phyloP scores from a whole-genome alignment of 1,284 basidiomycete species.

The Ustilago sp. region DNA sequence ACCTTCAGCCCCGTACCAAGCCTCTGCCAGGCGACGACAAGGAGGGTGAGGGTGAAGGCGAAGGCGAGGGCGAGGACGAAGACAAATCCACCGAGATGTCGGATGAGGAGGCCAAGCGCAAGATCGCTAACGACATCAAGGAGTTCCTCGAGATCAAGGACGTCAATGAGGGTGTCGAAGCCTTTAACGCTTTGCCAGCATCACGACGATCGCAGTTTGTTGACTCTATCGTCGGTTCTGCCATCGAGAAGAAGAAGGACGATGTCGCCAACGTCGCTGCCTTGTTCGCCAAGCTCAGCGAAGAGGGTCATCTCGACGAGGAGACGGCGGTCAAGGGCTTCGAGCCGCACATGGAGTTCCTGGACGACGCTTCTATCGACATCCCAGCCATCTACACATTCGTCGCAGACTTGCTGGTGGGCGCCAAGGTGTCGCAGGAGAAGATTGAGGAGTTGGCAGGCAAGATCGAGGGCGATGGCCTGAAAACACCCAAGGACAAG shows the following conservation, averaged over 20 bases:
- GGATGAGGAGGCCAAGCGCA: conserved; percentile 79
- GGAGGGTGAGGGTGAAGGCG: conserved; percentile 59
- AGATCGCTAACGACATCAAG: conserved; percentile 76
- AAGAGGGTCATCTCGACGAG: conserved; percentile 57
- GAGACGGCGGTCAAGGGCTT: conserved; percentile 78
- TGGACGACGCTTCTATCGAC: conserved; percentile 89
- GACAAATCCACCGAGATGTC: conserved; percentile 74
- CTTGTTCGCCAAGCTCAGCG: conserved; percentile 62
- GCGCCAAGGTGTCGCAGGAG: conserved; percentile 52
- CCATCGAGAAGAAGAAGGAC: conserved; percentile 84
- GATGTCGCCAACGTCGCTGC: conserved; percentile 75
- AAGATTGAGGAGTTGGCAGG: conserved; percentile 64
- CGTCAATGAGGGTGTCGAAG: conserved; percentile 85
- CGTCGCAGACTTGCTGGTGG: conserved; percentile 73
- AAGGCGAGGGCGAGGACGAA: conserved; percentile 69
- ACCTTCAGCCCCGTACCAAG: conserved; percentile 76
- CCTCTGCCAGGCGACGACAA: conserved; percentile 71
- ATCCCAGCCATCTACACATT: conserved; percentile 85
- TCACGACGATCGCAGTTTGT: conserved; percentile 78
- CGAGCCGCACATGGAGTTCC: conserved; percentile 76
- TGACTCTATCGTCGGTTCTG: conserved; percentile 78
- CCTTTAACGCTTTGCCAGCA: conserved; percentile 73
- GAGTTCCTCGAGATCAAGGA: conserved; percentile 74
- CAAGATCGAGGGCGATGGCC: conserved; percentile 65
- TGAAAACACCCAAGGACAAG: conserved; percentile 66